Evolutionary conservation across 192 early-diverging fungal genomes (phyloP).

Genomic region (Coemansia sp.): DNA sequence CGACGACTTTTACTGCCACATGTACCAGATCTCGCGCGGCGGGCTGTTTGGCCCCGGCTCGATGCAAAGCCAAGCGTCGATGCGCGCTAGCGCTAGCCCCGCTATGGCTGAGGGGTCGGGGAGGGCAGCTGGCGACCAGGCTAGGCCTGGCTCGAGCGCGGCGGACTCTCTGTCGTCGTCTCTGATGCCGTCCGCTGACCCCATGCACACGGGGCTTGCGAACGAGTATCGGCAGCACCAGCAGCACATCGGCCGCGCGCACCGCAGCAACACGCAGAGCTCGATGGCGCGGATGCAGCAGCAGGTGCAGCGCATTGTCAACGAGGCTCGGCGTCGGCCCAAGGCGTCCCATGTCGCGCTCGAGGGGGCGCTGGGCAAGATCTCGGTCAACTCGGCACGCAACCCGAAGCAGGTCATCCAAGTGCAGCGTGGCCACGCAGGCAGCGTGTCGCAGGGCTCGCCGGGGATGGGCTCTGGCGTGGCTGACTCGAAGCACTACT

Average conservation of each 20-base stretch:
- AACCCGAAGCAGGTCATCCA: slow-evolving; percentile 88
- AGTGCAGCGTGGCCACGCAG: slow-evolving; percentile 61
- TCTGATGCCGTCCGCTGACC: not conserved
- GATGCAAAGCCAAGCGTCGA: slow-evolving; percentile 1
- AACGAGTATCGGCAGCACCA: slow-evolving; percentile 11
- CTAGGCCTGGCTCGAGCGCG: not conserved
- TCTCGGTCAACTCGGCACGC: slow-evolving; percentile 84
- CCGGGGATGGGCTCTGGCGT: not conserved
- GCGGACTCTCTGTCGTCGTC: not conserved
- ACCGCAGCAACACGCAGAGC: slow-evolving; percentile 53
- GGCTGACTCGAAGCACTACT: slow-evolving; percentile 30
- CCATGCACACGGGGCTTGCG: not conserved
- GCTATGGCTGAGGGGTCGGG: not conserved
- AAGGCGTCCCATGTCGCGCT: slow-evolving; percentile 85
- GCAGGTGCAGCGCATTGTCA: slow-evolving; percentile 96
- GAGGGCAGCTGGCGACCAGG: not conserved
- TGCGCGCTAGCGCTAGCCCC: not conserved
- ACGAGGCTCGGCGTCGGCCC: slow-evolving; percentile 84
- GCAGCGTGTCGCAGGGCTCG: slow-evolving; percentile 25
- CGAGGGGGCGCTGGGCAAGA: slow-evolving; percentile 95
- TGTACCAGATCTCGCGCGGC: slow-evolving; percentile 76
- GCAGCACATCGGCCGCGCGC: slow-evolving; percentile 22
- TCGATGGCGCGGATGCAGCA: slow-evolving; percentile 83
- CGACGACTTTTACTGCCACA: slow-evolving; percentile 97
- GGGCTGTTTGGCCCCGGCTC: slow-evolving; percentile 18